Conservation (phyloP, 2,329 filamentous ascomycete genomes). For the Sarocladium oryzae region DNA sequence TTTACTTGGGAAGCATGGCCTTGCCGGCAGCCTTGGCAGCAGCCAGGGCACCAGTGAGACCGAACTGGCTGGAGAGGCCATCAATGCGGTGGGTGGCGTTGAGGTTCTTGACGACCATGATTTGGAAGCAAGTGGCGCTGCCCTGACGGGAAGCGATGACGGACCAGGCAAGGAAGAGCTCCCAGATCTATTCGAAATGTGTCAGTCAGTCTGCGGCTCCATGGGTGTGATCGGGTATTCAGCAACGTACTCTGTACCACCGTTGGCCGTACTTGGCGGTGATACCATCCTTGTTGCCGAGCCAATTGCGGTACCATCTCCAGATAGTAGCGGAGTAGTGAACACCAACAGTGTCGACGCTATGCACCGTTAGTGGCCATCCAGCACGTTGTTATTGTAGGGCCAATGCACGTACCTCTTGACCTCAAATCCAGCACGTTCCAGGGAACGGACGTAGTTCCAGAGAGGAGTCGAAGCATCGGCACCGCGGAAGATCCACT, state of each 20-base stretch:
- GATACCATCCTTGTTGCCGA: conserved; percentile 87
- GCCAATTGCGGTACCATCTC: conserved; percentile 99
- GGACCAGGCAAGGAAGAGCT: conserved; percentile 82
- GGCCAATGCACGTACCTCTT: conserved; percentile 42
- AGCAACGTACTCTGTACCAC: conserved; percentile 77
- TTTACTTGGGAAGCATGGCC: conserved; percentile 10
- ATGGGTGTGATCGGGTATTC: too few relatives aligned
- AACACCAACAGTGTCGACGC: conserved; percentile 85
- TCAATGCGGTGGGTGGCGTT: conserved; percentile 79
- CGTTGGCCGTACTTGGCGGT: conserved; percentile 89
- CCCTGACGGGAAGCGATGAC: conserved; percentile 82
- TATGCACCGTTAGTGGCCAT: conserved; percentile 14
- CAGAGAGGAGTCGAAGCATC: conserved; percentile 92
- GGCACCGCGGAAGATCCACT: conserved; percentile 95
- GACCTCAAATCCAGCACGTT: conserved; percentile 66
- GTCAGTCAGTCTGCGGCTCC: neutral
- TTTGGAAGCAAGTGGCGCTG: conserved; percentile 79
- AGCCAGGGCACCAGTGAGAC: conserved; percentile 54
- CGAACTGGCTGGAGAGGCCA: conserved; percentile 63
- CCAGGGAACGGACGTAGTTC: conserved; percentile 77
- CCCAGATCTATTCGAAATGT: conserved; percentile 68
- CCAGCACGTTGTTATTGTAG: neutral
- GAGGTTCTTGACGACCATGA: conserved; percentile 82
- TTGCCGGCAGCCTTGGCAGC: conserved; percentile 20
- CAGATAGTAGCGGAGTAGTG: conserved; percentile 96